These are phyloP conservation scores for Fraxinus greggii DNA, from an alignment of 305 asterid genomes.

Conservation along the genomic window DNA sequence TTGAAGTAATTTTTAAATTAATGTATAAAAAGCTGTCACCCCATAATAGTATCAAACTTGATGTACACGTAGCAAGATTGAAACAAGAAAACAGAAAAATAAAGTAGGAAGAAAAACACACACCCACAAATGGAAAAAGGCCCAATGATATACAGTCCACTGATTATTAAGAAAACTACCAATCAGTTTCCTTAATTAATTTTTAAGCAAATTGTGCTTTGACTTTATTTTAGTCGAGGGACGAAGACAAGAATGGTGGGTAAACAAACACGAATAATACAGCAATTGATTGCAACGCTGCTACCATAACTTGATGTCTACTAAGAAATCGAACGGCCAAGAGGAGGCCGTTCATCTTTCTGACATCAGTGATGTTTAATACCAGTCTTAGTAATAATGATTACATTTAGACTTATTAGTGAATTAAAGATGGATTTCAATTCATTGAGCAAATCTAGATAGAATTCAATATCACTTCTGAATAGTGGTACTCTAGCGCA, in stretches of 20 bases:
- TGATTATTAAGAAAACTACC: background rate
- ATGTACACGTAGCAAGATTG: no score
- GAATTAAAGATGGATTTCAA: background rate
- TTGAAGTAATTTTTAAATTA: no score
- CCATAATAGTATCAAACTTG: no score
- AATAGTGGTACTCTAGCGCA: no score
- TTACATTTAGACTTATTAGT: background rate
- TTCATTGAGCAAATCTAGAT: background rate
- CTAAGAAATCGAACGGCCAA: background rate
- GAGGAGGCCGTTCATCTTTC: background rate
- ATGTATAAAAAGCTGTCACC: no score
- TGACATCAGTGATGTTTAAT: background rate
- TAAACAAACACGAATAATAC: background rate
- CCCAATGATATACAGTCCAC: background rate
- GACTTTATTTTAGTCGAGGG: background rate
- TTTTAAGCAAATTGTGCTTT: background rate
- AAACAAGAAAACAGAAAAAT: no score
- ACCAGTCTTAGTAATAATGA: background rate
- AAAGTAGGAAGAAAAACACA: no score
- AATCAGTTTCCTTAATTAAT: background rate
- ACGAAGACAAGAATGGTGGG: background rate
- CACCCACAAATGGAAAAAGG: background rate
- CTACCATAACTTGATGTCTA: background rate
- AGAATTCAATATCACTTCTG: no score
- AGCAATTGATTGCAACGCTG: background rate